Conservation (phyloP, 225 moss, liverwort and hornwort species). For the Pseudisothecium myosuroides region DNA sequence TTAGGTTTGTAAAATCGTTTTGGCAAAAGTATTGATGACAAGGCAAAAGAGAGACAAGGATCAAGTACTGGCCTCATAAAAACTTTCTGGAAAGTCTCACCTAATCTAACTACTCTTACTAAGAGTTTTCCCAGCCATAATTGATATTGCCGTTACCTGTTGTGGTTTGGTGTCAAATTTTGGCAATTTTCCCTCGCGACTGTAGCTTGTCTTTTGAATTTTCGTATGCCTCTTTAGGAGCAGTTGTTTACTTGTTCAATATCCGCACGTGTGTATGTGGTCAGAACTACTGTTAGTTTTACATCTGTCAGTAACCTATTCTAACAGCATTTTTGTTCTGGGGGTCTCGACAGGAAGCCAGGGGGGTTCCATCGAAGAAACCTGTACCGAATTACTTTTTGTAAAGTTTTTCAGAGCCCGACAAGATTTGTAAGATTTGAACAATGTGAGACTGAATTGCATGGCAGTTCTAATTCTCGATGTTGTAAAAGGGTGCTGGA, state of each 20-base stretch:
- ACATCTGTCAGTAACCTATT: not conserved
- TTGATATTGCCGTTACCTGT: not conserved
- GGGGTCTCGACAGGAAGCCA: conserved; percentile 60
- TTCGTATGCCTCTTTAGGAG: not conserved
- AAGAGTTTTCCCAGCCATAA: not conserved
- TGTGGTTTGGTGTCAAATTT: not conserved
- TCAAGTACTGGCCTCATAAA: not conserved
- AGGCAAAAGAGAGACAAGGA: not conserved
- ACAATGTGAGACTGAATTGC: not conserved
- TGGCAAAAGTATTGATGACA: not conserved
- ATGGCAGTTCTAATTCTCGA: not conserved
- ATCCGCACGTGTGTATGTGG: not conserved
- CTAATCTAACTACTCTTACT: not conserved
- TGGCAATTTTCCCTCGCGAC: not conserved
- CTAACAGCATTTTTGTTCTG: not conserved
- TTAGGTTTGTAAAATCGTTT: not conserved
- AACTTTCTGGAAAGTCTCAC: not conserved
- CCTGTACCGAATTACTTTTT: conserved; percentile 97
- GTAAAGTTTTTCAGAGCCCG: conserved; percentile 31
- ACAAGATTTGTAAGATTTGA: conserved; percentile 26
- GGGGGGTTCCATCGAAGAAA: conserved; percentile 94
- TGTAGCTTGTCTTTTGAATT: not conserved
- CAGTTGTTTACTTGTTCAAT: not conserved
- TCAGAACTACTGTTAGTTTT: not conserved
- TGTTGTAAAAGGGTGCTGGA: conserved; percentile 9